phyloP scores from a whole-genome alignment of 768 basidiomycete species.

The Cystobasidium onofrii region DNA sequence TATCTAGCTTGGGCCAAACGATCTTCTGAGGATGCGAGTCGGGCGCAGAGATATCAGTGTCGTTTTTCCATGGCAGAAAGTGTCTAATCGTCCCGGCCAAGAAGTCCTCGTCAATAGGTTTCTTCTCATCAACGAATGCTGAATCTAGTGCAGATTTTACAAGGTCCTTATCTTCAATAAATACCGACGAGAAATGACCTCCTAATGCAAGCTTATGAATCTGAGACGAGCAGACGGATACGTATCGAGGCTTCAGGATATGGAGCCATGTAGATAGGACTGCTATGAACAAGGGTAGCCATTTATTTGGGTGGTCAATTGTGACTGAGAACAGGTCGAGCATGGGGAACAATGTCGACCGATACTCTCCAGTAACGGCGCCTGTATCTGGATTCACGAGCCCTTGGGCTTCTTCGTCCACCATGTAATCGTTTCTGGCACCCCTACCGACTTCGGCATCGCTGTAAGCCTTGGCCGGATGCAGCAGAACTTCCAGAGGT shows the following conservation, averaged over 20 bases:
- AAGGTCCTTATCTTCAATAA: neutral
- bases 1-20: neutral
- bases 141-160: neutral
- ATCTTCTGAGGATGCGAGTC: neutral
- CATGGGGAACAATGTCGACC: neutral
- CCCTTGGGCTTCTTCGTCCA: slow-evolving; percentile 14
- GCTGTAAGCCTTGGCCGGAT: neutral
- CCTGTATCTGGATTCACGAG: neutral
- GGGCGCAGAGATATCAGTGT: neutral
- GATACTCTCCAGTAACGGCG: neutral
- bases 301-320: neutral
- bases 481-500: neutral
- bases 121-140: no score
- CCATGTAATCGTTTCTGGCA: neutral
- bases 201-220: neutral
- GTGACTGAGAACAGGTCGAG: slow-evolving; percentile 3
- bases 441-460: slow-evolving; percentile 1
- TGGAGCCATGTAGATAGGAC: neutral
- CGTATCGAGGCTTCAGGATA: neutral
- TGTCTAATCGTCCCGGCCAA: no score
- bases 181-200: neutral
- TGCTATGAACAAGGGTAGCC: neutral
- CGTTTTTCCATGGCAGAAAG: no score
- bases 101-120: no score
- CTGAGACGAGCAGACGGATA: neutral